Percentiles rank a stretch among this genome's conserved stretches.
Evolutionary conservation across 139 green algal species (phyloP).

Genomic region (Coccomyxa sp.): DNA sequence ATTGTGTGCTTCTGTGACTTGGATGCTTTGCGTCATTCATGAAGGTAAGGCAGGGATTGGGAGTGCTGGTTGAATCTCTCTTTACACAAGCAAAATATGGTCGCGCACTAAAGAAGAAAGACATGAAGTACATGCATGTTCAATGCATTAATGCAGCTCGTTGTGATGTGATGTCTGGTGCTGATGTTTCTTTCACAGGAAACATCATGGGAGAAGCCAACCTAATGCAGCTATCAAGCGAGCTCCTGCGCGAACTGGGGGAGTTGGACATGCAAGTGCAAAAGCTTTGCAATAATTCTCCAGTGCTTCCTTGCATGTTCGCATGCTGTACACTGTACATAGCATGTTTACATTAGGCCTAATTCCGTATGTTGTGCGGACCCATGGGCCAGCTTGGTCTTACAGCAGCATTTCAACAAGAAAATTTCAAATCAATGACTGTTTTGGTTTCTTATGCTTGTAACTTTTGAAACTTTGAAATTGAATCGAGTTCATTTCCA

Average conservation of each 20-base stretch:
- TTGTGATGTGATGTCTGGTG: neutral
- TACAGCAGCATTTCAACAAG: neutral
- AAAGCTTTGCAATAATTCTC: too few relatives aligned
- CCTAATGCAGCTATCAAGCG: neutral
- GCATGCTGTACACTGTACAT: too few relatives aligned
- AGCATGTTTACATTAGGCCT: too few relatives aligned
- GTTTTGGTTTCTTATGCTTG: neutral
- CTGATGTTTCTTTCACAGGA: constrained; percentile 14
- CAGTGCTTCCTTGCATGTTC: too few relatives aligned
- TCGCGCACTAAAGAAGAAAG: neutral
- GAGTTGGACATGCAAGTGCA: too few relatives aligned
- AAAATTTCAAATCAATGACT: neutral
- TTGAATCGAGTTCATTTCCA: constrained; percentile 1
- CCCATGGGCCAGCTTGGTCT: too few relatives aligned
- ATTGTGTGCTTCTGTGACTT: neutral
- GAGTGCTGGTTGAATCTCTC: neutral
- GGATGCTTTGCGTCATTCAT: neutral
- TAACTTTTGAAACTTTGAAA: constrained; percentile 3
- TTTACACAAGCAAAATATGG: neutral
- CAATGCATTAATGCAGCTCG: neutral
- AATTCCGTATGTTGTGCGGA: too few relatives aligned
- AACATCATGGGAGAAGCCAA: constrained; percentile 23
- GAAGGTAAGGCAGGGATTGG: neutral
- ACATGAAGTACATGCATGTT: neutral
- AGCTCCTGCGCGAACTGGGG: too few relatives aligned